phyloP scores from a whole-genome alignment of 202 grass and related monocot species.

The Hordeum pubiflorum region DNA sequence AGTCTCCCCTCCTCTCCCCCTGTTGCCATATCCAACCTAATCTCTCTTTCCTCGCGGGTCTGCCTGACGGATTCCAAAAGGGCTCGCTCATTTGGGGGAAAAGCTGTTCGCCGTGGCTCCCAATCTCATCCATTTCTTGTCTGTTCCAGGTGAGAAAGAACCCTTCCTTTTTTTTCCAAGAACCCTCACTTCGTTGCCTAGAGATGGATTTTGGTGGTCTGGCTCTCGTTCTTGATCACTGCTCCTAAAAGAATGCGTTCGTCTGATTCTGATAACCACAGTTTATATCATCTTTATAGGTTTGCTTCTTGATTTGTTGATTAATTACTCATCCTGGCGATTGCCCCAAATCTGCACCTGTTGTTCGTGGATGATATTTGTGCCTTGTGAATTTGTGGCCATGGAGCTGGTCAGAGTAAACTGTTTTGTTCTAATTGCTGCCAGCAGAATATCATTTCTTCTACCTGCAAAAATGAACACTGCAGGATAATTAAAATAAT shows the following conservation, averaged over 20 bases:
- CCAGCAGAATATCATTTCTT: not conserved
- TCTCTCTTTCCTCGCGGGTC: not conserved
- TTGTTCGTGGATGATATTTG: not conserved
- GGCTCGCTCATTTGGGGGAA: not conserved
- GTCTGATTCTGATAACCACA: not conserved
- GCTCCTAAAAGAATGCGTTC: not conserved
- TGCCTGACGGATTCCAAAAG: not conserved
- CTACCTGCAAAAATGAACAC: not conserved
- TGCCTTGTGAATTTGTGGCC: not conserved
- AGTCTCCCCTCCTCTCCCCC: not conserved
- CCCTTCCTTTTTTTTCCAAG: not conserved
- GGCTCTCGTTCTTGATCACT: not conserved
- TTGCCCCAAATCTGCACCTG: not conserved
- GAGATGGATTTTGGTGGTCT: not conserved
- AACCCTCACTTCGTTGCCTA: not conserved
- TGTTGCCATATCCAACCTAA: not conserved
- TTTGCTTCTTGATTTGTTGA: not conserved
- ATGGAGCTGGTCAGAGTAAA: not conserved
- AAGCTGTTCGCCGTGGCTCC: not conserved
- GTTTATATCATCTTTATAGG: not conserved
- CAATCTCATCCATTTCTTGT: not conserved
- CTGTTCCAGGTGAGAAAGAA: slow-evolving; percentile 10
- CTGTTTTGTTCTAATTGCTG: not conserved
- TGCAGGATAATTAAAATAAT: not conserved
- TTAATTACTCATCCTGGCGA: not conserved